Percentiles rank a stretch among this genome's conserved stretches.
Conservation (phyloP, 179 eudicot species). For the Corrigiola litoralis region DNA sequence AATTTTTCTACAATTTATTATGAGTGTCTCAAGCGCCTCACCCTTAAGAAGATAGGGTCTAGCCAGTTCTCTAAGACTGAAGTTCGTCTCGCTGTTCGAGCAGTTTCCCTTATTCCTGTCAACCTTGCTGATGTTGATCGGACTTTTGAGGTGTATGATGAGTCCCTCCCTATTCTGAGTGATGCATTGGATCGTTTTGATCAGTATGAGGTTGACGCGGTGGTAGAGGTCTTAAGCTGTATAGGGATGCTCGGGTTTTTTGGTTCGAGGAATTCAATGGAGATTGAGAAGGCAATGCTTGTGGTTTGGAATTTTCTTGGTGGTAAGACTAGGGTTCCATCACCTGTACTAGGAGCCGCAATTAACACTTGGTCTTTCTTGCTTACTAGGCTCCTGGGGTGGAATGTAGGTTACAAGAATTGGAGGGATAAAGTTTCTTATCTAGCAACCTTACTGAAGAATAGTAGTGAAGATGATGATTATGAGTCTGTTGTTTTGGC, state of each 20-base stretch:
- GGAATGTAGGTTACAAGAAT: neutral
- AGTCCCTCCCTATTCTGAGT: too few species aligned
- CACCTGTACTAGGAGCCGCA: neutral
- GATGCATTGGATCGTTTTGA: neutral
- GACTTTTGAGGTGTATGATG: neutral
- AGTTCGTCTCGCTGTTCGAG: neutral
- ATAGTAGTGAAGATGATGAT: neutral
- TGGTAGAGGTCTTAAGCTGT: neutral
- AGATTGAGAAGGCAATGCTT: neutral
- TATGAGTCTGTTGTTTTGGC: neutral
- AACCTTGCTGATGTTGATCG: neutral
- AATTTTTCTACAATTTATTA: neutral
- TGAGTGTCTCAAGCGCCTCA: neutral
- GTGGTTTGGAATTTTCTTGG: neutral
- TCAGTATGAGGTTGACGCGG: neutral
- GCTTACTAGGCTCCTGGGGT: neutral
- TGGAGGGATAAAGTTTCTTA: neutral
- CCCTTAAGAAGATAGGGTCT: neutral
- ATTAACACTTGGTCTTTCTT: neutral
- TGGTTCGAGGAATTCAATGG: neutral
- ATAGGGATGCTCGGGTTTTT: neutral
- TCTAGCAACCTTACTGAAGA: neutral
- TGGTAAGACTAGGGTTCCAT: neutral
- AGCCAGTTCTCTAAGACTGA: neutral
- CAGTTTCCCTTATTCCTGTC: neutral